A percentile compares a stretch with the other conserved stretches of the same genome.
Evolutionary conservation across 2,329 filamentous ascomycete species (phyloP).

Genomic region (Botrytis hyacinthi): DNA sequence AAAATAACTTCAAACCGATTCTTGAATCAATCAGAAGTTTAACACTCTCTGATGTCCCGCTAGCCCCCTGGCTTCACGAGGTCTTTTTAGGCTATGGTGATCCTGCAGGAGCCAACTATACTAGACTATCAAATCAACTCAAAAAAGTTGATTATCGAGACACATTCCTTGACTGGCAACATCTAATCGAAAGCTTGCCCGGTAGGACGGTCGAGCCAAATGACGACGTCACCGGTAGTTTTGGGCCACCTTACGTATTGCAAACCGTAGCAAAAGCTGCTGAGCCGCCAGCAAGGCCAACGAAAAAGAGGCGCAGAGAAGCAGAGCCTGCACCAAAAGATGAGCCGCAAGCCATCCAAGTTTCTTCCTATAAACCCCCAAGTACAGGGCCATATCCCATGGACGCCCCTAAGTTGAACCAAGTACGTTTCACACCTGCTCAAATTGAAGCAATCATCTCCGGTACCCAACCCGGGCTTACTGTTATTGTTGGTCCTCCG

Average conservation of each 20-base stretch:
- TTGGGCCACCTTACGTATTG: slow-evolving; percentile 84
- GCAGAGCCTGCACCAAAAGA: slow-evolving; percentile 63
- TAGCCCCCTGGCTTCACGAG: slow-evolving; percentile 91
- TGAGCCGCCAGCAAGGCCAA: slow-evolving; percentile 52
- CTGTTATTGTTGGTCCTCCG: slow-evolving; percentile 89
- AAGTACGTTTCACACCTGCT: slow-evolving; percentile 82
- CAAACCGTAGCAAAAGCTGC: slow-evolving; percentile 59
- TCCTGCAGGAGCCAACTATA: slow-evolving; percentile 82
- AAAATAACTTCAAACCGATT: slow-evolving; percentile 97
- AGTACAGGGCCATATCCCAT: slow-evolving; percentile 88
- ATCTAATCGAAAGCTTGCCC: slow-evolving; percentile 85
- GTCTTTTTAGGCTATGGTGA: slow-evolving; percentile 98
- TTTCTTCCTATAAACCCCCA: slow-evolving; percentile 84
- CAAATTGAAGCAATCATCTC: slow-evolving; percentile 93
- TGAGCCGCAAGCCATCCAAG: slow-evolving; percentile 67
- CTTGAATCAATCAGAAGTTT: slow-evolving; percentile 88
- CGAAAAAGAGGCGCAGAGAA: slow-evolving; percentile 85
- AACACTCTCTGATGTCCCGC: slow-evolving; percentile 77
- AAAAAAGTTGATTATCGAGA: slow-evolving; percentile 85
- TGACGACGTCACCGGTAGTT: slow-evolving; percentile 67
- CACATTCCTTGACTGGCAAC: slow-evolving; percentile 94
- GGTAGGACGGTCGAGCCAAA: slow-evolving; percentile 81
- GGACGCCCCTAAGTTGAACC: slow-evolving; percentile 78
- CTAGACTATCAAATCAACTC: slow-evolving; percentile 73
- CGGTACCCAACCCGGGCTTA: slow-evolving; percentile 89